Evolutionary conservation across 1,139 yeast genomes (phyloP).

Genomic region (Geotrichum restrictum): DNA sequence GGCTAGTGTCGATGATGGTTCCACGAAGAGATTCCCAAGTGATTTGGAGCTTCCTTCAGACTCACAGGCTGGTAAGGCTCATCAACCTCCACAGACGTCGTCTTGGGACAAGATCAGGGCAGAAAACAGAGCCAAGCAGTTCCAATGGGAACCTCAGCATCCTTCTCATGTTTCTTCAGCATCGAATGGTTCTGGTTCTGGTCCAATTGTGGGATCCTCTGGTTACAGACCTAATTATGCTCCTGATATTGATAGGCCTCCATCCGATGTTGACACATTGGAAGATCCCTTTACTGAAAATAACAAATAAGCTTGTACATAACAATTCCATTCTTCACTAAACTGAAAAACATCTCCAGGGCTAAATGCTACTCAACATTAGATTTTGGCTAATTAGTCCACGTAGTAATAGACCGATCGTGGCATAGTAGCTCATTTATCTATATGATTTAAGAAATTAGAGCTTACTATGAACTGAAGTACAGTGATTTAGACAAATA

Average conservation of each 20-base stretch:
- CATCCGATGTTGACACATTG: not conserved
- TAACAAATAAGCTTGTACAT: not conserved
- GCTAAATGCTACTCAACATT: too few relatives aligned
- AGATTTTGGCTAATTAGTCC: too few relatives aligned
- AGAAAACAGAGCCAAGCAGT: conserved; percentile 15
- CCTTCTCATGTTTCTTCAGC: conserved; percentile 9
- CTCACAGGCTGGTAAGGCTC: not conserved
- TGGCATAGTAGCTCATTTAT: too few relatives aligned
- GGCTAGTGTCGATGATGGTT: not conserved
- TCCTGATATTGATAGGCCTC: not conserved
- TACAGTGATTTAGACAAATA: too few relatives aligned
- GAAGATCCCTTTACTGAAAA: not conserved
- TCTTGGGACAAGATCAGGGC: conserved; percentile 22
- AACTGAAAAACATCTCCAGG: too few relatives aligned
- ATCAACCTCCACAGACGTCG: conserved; percentile 4
- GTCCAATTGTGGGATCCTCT: not conserved
- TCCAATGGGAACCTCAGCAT: conserved; percentile 21
- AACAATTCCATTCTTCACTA: too few relatives aligned
- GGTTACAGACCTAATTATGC: not conserved
- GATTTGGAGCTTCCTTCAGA: conserved; percentile 4
- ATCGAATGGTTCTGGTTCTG: not conserved
- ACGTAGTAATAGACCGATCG: too few relatives aligned
- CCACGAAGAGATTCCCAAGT: conserved; percentile 1
- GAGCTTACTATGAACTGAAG: too few relatives aligned
- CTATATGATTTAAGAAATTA: too few relatives aligned